Percentiles rank a stretch among this genome's conserved stretches.
Conservation (phyloP, 805 yeast genomes). For the Candida oleophila region DNA sequence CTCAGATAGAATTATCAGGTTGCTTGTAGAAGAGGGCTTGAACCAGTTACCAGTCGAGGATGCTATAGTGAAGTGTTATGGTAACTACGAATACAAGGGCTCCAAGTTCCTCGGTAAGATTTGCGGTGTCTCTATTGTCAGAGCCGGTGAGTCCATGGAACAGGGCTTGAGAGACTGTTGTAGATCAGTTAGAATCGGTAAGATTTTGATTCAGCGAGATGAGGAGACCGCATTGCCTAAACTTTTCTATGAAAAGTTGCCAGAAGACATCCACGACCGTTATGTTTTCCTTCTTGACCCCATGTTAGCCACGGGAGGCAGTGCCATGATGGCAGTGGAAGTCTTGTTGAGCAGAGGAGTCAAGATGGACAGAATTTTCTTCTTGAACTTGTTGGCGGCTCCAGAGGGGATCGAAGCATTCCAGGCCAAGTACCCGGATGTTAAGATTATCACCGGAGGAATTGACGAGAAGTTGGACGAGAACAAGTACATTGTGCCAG, state of each 20-base stretch:
- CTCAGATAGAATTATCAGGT: constrained; percentile 89
- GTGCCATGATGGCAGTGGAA: constrained; percentile 96
- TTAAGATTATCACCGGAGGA: constrained; percentile 91
- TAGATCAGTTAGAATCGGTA: constrained; percentile 93
- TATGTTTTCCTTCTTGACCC: constrained; percentile 93
- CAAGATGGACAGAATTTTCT: constrained; percentile 79
- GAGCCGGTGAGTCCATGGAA: constrained; percentile 99
- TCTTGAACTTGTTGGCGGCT: constrained; percentile 86
- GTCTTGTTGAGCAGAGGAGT: constrained; percentile 87
- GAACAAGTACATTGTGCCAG: constrained; percentile 84
- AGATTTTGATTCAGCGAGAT: constrained; percentile 94
- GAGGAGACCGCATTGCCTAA: constrained; percentile 96
- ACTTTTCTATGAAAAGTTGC: constrained; percentile 89
- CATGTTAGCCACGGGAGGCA: constrained; percentile 98
- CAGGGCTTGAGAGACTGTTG: constrained; percentile 97
- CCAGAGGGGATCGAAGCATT: constrained; percentile 90
- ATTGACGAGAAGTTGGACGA: constrained; percentile 86
- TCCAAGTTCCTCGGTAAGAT: constrained; percentile 85
- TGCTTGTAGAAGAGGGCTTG: constrained; percentile 92
- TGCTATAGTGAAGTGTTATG: constrained; percentile 68
- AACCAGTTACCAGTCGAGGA: constrained; percentile 89
- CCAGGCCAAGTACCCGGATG: constrained; percentile 74
- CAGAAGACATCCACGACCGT: constrained; percentile 85
- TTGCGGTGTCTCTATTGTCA: constrained; percentile 95
- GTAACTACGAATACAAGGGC: constrained; percentile 71